Conservation (phyloP, 192 early-diverging fungal genomes). For the Geranomyces variabilis region DNA sequence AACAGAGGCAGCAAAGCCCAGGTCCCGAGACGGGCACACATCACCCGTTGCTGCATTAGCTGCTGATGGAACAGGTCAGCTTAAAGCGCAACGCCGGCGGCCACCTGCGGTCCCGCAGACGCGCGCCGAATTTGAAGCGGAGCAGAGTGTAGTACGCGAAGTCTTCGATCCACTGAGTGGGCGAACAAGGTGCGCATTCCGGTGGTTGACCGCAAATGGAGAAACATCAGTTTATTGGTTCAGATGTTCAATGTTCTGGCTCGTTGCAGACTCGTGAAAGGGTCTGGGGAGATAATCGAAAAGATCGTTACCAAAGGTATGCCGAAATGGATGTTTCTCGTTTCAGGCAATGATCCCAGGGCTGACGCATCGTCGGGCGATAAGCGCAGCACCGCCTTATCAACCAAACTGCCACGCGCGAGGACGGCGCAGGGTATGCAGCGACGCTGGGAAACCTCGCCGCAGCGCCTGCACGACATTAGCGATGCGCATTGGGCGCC, state of each 20-base stretch:
- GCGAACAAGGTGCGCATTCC: slow-evolving; percentile 46
- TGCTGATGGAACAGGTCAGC: neutral
- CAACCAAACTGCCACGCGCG: slow-evolving; percentile 49
- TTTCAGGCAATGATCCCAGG: no score
- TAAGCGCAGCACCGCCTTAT: slow-evolving; percentile 44
- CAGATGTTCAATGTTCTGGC: no score
- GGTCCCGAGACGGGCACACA: neutral
- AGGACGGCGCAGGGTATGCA: slow-evolving; percentile 41
- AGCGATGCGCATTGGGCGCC: no score
- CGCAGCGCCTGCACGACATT: neutral
- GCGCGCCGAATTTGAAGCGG: slow-evolving; percentile 48
- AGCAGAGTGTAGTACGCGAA: slow-evolving; percentile 43
- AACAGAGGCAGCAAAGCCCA: neutral
- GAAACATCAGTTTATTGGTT: no score
- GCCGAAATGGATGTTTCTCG: no score
- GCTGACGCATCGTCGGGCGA: no score
- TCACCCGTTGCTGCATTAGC: no score
- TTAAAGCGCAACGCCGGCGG: neutral
- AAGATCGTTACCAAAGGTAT: slow-evolving; percentile 45
- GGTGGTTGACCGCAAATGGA: neutral
- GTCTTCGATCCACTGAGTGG: slow-evolving; percentile 56
- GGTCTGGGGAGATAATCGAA: slow-evolving; percentile 57
- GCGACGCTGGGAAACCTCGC: slow-evolving; percentile 4
- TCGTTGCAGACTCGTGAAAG: slow-evolving; percentile 49
- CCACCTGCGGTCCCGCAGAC: slow-evolving; percentile 47